Conservation (phyloP, 2,329 filamentous ascomycete genomes). For the Chaetomium sp. region DNA sequence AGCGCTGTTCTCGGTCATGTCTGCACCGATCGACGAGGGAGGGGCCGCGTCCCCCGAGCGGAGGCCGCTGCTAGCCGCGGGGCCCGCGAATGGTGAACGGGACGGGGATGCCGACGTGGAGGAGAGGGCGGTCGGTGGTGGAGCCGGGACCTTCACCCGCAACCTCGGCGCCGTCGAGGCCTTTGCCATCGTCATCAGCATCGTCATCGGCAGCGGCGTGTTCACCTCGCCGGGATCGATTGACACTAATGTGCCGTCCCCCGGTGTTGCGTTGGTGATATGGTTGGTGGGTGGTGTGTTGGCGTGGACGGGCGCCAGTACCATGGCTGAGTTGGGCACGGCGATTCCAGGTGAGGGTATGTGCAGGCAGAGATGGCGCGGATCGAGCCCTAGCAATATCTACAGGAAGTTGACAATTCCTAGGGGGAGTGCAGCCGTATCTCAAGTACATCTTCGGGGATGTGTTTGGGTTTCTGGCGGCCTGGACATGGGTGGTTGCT, state of each 20-base stretch:
- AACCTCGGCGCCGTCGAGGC: conserved; percentile 52
- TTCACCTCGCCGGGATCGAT: conserved; percentile 67
- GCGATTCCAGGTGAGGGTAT: conserved; percentile 62
- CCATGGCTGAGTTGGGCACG: conserved; percentile 64
- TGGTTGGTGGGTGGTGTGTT: conserved; percentile 64
- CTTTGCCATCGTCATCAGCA: conserved; percentile 63
- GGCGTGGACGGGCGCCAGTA: conserved; percentile 65
- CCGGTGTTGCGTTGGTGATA: conserved; percentile 58
- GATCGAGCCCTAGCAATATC: too few species aligned
- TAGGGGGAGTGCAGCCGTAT: conserved; percentile 64
- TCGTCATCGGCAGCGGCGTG: conserved; percentile 66
- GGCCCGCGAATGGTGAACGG: not conserved
- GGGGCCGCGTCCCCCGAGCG: conserved; percentile 6
- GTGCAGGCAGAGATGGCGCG: not conserved
- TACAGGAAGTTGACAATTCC: not conserved
- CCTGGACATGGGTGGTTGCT: conserved; percentile 67
- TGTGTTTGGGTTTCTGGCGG: conserved; percentile 62
- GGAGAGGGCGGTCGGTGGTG: conserved; percentile 11
- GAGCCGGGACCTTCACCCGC: conserved; percentile 41
- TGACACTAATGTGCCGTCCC: conserved; percentile 64
- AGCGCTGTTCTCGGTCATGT: not conserved
- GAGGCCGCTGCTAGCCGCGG: conserved; percentile 16
- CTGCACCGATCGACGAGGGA: not conserved
- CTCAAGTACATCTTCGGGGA: conserved; percentile 64
- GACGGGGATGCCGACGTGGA: not conserved